Base-by-base conservation (phyloP, 148 eudicot genomes). In the Cornus suecica region DNA sequence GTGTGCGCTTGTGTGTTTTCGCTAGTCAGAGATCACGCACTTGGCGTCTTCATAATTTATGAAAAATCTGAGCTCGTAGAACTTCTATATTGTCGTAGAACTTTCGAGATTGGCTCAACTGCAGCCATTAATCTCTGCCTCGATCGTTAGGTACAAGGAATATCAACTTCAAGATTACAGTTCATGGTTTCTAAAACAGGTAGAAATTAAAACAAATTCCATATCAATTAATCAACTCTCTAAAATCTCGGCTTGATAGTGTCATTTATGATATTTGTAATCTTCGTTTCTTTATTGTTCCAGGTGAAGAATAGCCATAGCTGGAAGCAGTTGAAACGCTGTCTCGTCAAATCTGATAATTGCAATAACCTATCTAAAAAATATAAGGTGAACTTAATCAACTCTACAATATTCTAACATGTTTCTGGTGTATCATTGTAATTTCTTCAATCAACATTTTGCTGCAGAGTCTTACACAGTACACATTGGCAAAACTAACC, bases 121-220 rank as follows among this genome's bases (percentile, higher is more conserved):
- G 52, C 22, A 25, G 20, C 28, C 24, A 8, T 27, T 79, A 51
- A 62, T 78, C 71, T 63, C 32, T 63, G 15, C 69, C 52, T 83
- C 56, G n/a, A n/a, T n/a, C n/a, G 63, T 79, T 83, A 93, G 96
- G 82, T 91, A 85, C 79, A 93, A 91, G 78, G 94, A 91, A 79
- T 93, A 93, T 84, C 92, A 90, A 68, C 90, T 93, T 79, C 86
- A 82, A 70, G 98, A 93, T 81, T 93, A 88, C 72, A 91, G 89
- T 77, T 81, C 91, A 25, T 93, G 97, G 98, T 90, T 93, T 78
- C 77, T 86, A 68, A 93, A 81, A 78, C 88, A 93, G 77, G 98
- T 94, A 81, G 77, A 80, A 66, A 65, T 65, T 48, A 10, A 7
- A 32, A 1, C 31, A 13, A 52, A 26, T 28, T 20, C 20, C 45